A percentile compares a stretch with the other conserved stretches of the same genome.
These are phyloP conservation scores for Trichoderma oligosporum DNA, from an alignment of 2,329 filamentous ascomycete species.

Conservation along the genomic window DNA sequence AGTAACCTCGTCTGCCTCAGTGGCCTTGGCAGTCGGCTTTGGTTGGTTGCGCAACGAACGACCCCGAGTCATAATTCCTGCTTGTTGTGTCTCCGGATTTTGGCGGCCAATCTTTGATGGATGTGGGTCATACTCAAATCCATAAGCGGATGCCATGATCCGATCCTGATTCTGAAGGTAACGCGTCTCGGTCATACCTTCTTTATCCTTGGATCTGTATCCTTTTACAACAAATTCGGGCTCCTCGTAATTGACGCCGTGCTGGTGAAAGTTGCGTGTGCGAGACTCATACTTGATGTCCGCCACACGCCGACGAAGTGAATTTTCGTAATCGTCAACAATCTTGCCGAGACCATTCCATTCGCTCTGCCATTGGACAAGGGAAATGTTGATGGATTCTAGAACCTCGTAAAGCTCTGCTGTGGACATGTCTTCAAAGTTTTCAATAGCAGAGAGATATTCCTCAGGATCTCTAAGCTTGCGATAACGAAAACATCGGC, in stretches of 20 bases:
- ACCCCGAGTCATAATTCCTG: conserved; percentile 48
- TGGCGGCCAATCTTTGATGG: conserved; percentile 56
- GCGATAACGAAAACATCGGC: conserved; percentile 42
- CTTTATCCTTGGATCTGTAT: conserved; percentile 45
- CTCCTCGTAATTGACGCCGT: conserved; percentile 43
- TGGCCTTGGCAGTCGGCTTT: conserved; percentile 56
- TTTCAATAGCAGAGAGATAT: conserved; percentile 46
- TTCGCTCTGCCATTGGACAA: conserved; percentile 53
- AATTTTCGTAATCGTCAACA: conserved; percentile 57
- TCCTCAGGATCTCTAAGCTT: conserved; percentile 50
- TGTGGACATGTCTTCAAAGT: conserved; percentile 47
- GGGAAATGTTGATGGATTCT: conserved; percentile 42
- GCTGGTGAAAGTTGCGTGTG: conserved; percentile 39
- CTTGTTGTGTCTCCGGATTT: conserved; percentile 52
- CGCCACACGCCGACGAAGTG: conserved; percentile 47
- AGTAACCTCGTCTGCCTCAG: conserved; percentile 49
- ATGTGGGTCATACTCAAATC: conserved; percentile 58
- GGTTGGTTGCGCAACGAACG: conserved; percentile 55
- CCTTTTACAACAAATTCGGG: conserved; percentile 55
- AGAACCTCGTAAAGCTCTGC: conserved; percentile 45
- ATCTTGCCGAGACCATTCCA: conserved; percentile 48
- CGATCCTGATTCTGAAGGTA: conserved; percentile 53
- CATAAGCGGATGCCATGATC: conserved; percentile 57
- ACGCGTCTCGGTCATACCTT: conserved; percentile 42
- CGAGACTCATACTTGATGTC: conserved; percentile 47